Base-by-base conservation (phyloP, 192 early-diverging fungal genomes). In the Coemansia sp. region DNA sequence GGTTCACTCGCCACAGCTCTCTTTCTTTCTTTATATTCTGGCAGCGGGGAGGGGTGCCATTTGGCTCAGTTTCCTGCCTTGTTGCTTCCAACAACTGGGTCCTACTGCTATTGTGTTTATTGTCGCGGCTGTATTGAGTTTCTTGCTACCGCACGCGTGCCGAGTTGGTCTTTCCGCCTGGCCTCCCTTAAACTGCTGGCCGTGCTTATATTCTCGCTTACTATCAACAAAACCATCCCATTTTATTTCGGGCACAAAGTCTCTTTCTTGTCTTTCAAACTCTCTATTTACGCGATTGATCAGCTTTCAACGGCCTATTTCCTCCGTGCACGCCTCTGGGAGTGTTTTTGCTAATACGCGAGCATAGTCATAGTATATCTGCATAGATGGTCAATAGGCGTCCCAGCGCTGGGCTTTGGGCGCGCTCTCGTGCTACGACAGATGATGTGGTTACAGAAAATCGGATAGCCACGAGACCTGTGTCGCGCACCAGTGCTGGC, bases 21-120 rank as follows among this genome's bases (percentile, higher is more conserved):
- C 51, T 53, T 49, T 16, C 29, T 31, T 31, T 49, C 48, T 52
- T 19, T 53, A 16, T 53, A 31, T 25, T 23, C 51, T 26, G 22
- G 21, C 53, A 55, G 17, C 27, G 52, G 52, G 52, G 52, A 55
- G 53, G 53, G 53, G 29, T 8, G 27, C 14, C 43, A 45, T 45
- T 45, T 45, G 43, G 14, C 53, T 55, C 29, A 29, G 25, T 27
- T n/a, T 27, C 16, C 53, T 55, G 29, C 25, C 29, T 55, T 45
- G 43, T 45, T 45, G 43, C 43, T 55, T 55, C 25, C 53, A 55
- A 55, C 53, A 55, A 55, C 53, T 16, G 53, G 25, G 25, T 16
- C 53, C 29, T 55, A 55, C 53, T 55, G 53, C 53, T 27, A 55
- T 55, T 55, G 53, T 55, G 53, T 55, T 55, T 55, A 55, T 55